phyloP scores from a whole-genome alignment of 2,329 filamentous ascomycete species.

The Cladosporium sp. region DNA sequence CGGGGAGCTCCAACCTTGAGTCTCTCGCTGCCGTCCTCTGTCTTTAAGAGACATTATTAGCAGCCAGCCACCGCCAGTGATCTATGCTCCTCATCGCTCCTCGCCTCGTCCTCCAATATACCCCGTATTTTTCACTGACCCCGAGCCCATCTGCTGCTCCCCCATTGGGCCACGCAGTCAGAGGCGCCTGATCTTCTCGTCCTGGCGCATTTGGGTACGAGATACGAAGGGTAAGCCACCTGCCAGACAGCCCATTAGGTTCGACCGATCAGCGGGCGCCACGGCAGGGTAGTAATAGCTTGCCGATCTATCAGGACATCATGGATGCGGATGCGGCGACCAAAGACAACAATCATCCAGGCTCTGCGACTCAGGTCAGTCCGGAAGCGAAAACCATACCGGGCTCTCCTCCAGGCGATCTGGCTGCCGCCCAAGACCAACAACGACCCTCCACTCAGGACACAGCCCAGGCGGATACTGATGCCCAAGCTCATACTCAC shows the following conservation, averaged over 20 bases:
- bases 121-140: not conserved
- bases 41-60: not conserved
- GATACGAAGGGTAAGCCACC: conserved; percentile 6
- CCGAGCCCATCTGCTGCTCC: not conserved
- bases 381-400: no score
- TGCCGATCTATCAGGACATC: not conserved
- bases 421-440: not conserved
- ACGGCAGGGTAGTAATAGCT: not conserved
- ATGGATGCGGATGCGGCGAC: not conserved
- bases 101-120: not conserved
- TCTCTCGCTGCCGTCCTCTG: not conserved
- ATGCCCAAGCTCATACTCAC: not conserved
- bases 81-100: not conserved
- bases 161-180: conserved; percentile 2
- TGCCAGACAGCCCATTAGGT: not conserved
- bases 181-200: not conserved
- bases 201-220: not conserved
- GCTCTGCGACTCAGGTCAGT: not conserved
- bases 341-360: not conserved
- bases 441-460: not conserved
- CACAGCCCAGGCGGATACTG: not conserved
- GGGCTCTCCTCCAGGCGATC: not conserved
- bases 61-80: not conserved
- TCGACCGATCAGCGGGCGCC: conserved; percentile 4
- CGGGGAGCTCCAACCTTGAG: conserved; percentile 6